Base-by-base conservation (phyloP, 2,329 filamentous ascomycete genomes). In the Paecilomyces formosus region DNA sequence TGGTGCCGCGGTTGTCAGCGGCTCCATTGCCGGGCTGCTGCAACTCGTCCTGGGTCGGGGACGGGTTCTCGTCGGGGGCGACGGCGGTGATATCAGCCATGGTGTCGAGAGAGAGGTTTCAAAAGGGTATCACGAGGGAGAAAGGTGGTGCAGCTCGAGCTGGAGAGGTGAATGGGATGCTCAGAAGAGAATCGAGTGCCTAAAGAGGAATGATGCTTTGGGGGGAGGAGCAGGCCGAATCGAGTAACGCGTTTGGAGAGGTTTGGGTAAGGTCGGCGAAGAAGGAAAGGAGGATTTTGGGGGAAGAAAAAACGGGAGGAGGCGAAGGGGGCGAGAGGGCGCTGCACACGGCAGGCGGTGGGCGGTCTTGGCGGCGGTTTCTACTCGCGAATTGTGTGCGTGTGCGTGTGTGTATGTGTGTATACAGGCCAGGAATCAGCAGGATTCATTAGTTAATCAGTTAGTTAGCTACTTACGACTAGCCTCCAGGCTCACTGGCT, bases 81-180 rank as follows among this genome's bases (percentile, higher is more conserved):
- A 89, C 86, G 74, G 89, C 87, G 72, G 87, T 85, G 78, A 91
- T 88, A 79, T 92, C 88, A 81, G 87, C 87, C 88, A 92, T 91
- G 64, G 58, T 68, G 63, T 65, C 28, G 55, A 53, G 33, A 54
- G 31, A 22, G 18, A 6, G 63, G 56, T 31, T 57, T 45, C 61
- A 61, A 56, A 60, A 55, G 30, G n/a, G 15, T 45, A 21, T 9
- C 39, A 18, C 15, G 8, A 50, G 53, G 55, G 55, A 60, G 54
- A 54, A 51, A 59, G 58, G 31, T 54, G 52, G 58, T 62, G 54
- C 31, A 55, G 55, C n/a, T n/a, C 58, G 24, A 12, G 8, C 30
- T 31, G 55, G 30, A 45, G 58, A 31, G 45, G 55, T 39, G 54
- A 54, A 49, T 31, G 33, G 55, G 57, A 13, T 53, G 52, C 56